Percentiles rank a stretch among this genome's conserved stretches.
These are phyloP conservation scores for Blastomyces gilchristii DNA, from an alignment of 2,329 filamentous ascomycete species.

Conservation along the genomic window DNA sequence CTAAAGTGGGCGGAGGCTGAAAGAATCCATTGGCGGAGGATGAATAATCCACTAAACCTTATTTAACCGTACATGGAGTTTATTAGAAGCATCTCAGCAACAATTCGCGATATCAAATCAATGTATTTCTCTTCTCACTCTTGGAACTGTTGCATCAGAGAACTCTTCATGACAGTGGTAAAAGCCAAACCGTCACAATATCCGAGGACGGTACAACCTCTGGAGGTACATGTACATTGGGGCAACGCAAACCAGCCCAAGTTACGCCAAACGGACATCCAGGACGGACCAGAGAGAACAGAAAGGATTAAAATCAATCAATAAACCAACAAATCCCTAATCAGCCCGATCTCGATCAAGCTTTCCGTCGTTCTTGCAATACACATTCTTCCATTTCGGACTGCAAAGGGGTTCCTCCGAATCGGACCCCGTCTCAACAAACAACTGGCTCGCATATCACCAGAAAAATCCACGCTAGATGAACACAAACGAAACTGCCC, in stretches of 20 bases:
- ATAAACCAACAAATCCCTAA: not conserved
- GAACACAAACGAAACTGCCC: not conserved
- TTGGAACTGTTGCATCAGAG: not conserved
- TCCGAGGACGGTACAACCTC: not conserved
- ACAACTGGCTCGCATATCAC: not conserved
- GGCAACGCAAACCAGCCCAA: not conserved
- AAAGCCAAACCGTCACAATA: not conserved
- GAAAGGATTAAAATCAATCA: not conserved
- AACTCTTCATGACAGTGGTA: not conserved
- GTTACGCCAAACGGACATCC: not conserved
- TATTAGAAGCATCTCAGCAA: not conserved
- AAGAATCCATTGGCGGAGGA: constrained; percentile 2
- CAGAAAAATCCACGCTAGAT: not conserved
- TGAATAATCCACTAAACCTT: constrained; percentile 2
- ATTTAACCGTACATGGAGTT: too few species aligned
- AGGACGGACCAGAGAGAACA: not conserved
- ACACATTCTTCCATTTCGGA: not conserved
- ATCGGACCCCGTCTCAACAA: not conserved
- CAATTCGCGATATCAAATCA: not conserved
- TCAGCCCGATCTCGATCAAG: not conserved
- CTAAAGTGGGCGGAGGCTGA: not conserved
- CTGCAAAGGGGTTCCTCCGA: not conserved
- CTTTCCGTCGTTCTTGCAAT: not conserved
- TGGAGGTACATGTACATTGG: not conserved
- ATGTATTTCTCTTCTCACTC: not conserved